Evolutionary conservation across 805 yeast genomes (phyloP).

Genomic region (Candida coquimbonensis): DNA sequence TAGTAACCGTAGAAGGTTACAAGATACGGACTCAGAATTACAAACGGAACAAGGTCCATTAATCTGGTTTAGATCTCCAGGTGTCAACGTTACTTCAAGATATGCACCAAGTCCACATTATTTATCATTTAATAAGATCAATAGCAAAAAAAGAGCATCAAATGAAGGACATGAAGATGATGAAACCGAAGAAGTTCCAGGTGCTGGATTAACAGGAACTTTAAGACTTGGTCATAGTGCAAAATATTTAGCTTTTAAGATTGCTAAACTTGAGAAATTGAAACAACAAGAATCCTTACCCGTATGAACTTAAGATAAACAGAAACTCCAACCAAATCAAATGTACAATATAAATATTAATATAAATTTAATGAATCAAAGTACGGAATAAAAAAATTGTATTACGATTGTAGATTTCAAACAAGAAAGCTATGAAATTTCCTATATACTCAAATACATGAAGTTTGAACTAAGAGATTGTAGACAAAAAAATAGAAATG

Average conservation of each 20-base stretch:
- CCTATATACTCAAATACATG: no score
- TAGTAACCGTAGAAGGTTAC: conserved; percentile 25
- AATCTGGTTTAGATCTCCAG: conserved; percentile 67
- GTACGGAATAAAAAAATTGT: no score
- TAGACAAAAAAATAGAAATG: neutral
- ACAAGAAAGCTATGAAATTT: no score
- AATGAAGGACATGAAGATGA: conserved; percentile 10
- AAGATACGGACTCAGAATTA: conserved; percentile 13
- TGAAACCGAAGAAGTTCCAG: conserved; percentile 12
- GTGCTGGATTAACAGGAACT: conserved; percentile 22
- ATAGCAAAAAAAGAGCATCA: conserved; percentile 15
- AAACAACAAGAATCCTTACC: neutral
- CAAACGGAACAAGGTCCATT: conserved; percentile 30
- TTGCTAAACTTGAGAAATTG: neutral
- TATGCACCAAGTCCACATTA: conserved; percentile 17
- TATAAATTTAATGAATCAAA: no score
- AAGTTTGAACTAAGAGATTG: no score
- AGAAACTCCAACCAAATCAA: no score
- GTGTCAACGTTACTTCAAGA: conserved; percentile 39
- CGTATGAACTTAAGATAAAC: neutral
- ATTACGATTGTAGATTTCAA: no score
- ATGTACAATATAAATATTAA: no score
- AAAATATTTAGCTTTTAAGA: conserved; percentile 58
- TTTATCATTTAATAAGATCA: conserved; percentile 13
- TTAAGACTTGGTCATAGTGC: conserved; percentile 64